These are phyloP conservation scores for Karstenula rhodostoma DNA, from an alignment of 2,329 filamentous ascomycete species.

Conservation along the genomic window DNA sequence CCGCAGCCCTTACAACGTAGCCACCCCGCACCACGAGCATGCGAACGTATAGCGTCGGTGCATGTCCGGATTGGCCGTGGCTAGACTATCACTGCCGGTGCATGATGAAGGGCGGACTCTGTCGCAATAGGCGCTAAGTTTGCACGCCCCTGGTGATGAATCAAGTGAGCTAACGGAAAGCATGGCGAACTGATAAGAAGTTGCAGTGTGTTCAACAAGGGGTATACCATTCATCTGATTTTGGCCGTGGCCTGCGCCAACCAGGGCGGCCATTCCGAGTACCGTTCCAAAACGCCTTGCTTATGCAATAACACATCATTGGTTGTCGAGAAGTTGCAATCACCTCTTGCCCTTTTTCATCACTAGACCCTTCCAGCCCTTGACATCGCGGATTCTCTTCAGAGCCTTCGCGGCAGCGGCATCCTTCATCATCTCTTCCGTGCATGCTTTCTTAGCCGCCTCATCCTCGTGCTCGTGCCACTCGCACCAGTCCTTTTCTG, in stretches of 20 bases:
- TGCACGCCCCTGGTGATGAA: background rate
- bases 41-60: background rate
- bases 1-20: background rate
- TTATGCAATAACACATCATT: constrained; percentile 7
- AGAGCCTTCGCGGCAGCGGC: constrained; percentile 40
- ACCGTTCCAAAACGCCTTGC: constrained; percentile 10
- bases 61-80: background rate
- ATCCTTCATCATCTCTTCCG: constrained; percentile 42
- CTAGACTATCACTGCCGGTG: background rate
- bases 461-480: constrained; percentile 48
- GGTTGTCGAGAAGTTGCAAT: constrained; percentile 2
- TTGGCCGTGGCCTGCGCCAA: constrained; percentile 10
- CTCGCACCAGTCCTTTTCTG: constrained; percentile 48
- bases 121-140: constrained; percentile 10
- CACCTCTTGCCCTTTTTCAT: constrained; percentile 48
- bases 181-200: background rate
- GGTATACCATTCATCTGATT: constrained; percentile 18
- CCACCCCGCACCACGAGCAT: background rate
- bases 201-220: background rate
- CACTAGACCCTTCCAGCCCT: constrained; percentile 47
- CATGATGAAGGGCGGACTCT: background rate
- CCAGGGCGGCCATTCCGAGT: background rate
- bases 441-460: constrained; percentile 42
- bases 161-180: background rate
- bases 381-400: constrained; percentile 44